Base-by-base conservation (phyloP, 2,329 filamentous ascomycete species). In the Penicillium sp. region DNA sequence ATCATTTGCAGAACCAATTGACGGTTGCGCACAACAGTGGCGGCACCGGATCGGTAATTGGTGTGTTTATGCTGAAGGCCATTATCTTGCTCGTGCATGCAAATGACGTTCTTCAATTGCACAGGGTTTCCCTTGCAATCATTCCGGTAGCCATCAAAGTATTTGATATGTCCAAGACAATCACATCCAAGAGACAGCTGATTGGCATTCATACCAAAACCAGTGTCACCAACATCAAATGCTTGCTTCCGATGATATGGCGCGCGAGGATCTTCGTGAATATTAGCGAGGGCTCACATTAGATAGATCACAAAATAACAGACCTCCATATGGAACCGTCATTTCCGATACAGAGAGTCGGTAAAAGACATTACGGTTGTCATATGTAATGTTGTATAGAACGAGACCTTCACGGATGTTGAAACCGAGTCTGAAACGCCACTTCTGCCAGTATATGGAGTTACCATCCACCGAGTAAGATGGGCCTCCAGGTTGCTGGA, bases 61-160 rank as follows among this genome's bases (percentile, higher is more conserved):
- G 84, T 88, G 70, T 89, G 86, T 64, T 88, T 89, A 78, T 85
- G 86, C 36, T 82, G 82, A 50, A 87, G 83, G 3, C 86, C 86
- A 22, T 77, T 81, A 58, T 89, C 86, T 68, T 88, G 85, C 64
- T 89, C 86, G 64, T 89, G 86, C 44, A 88, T 78, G 63, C 86
- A 88, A 33, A 89, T 75, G 11, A 84, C 81, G 53, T 88, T 88
- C n/a, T 84, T 80, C 74, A 87, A 80, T 1, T 77, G 70, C 2
- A 81, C 64, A 0, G 81, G 77, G 14, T 79, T 76, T 16, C 85
- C 86, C 51, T 84, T 81, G 60, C 81, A 79, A 53, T 85, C 79
- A 13, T 78, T 78, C 1, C 86, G 69, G 14, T 83, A 77, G 3
- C 79, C 79, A 48, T 79, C 79, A 35, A 88, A 77, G 60, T 89